phyloP scores from a whole-genome alignment of 1,139 yeast genomes.

The Magnusiomyces suaveolens region DNA sequence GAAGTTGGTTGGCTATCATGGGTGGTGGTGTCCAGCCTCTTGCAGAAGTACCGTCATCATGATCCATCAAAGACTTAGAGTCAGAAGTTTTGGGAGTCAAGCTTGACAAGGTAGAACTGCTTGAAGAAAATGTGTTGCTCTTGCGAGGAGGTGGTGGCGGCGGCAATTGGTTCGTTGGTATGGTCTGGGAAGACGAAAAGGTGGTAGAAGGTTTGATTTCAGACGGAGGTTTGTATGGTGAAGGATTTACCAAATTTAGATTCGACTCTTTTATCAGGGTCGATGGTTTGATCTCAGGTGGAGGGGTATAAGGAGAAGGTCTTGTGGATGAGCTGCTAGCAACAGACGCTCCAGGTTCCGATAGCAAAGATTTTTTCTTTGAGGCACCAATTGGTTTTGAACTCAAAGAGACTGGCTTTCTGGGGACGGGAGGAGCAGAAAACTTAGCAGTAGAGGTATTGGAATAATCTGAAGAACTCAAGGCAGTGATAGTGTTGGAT shows the following conservation, averaged over 20 bases:
- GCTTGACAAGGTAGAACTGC: background rate
- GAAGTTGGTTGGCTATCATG: background rate
- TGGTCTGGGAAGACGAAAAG: too few relatives aligned
- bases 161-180: too few relatives aligned
- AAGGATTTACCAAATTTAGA: too few relatives aligned
- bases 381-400: background rate
- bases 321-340: background rate
- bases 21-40: conserved; percentile 9
- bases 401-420: conserved; percentile 15
- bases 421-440: conserved; percentile 19
- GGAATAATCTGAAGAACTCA: too few relatives aligned
- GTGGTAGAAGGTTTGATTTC: too few relatives aligned
- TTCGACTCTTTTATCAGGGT: too few relatives aligned
- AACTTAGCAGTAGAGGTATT: too few relatives aligned
- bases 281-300: background rate
- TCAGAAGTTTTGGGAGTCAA: background rate
- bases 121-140: background rate
- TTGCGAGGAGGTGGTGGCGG: background rate
- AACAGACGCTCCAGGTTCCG: background rate
- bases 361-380: background rate
- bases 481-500: too few relatives aligned
- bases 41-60: conserved; percentile 21
- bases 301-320: background rate
- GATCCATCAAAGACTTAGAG: conserved; percentile 26
- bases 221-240: too few relatives aligned